These are phyloP conservation scores for Plasmodium knowlesi DNA, from an alignment of 169 alveolate species.

Conservation along the genomic window DNA sequence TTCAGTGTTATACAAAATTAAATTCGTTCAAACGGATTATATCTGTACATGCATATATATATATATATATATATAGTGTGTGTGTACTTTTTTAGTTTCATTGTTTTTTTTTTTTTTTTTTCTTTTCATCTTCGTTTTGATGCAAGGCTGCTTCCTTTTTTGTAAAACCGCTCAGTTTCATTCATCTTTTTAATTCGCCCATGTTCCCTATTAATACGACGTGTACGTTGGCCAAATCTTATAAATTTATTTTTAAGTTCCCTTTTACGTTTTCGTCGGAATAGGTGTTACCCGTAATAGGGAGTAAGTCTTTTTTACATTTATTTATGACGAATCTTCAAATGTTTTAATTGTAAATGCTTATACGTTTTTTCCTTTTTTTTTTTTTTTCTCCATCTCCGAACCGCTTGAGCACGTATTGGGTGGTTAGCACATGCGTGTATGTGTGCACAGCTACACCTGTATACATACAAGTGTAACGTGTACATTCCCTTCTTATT, in stretches of 20 bases:
- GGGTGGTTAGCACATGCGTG: neutral
- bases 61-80: neutral
- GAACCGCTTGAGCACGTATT: neutral
- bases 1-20: neutral
- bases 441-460: neutral
- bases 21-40: neutral
- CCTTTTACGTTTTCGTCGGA: neutral
- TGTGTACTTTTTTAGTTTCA: neutral
- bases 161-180: conserved; percentile 1
- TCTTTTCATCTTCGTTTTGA: neutral
- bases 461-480: neutral
- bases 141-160: neutral
- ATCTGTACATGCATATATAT: neutral
- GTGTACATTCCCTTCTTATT: neutral
- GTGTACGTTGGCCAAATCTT: neutral
- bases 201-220: neutral
- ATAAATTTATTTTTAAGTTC: neutral
- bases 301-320: neutral
- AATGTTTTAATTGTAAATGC: neutral
- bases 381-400: neutral
- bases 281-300: neutral
- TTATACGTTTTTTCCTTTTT: neutral
- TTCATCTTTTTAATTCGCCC: neutral
- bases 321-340: neutral
- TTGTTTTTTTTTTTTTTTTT: neutral